These are phyloP conservation scores for Botryobasidium botryosum DNA, from an alignment of 768 basidiomycete genomes.

Conservation along the genomic window DNA sequence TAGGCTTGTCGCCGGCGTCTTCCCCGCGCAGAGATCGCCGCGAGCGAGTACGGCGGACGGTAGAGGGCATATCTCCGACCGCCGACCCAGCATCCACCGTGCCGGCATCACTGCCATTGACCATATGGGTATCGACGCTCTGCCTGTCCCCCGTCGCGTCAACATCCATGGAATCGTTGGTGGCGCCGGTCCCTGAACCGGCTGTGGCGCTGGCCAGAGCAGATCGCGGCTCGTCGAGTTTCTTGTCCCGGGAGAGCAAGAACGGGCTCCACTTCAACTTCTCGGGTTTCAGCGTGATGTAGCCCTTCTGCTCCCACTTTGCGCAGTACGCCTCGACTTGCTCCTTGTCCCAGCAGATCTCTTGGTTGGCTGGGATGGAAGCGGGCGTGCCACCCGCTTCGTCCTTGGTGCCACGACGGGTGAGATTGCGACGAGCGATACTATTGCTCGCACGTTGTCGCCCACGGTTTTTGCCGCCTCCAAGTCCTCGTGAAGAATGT, in stretches of 20 bases:
- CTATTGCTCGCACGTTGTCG: conserved; percentile 14
- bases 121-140: conserved; percentile 1
- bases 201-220: conserved; percentile 1
- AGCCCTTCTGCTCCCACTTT: conserved; percentile 63
- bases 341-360: conserved; percentile 54
- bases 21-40: too few relatives aligned
- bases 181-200: conserved; percentile 1
- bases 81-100: not conserved
- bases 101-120: not conserved
- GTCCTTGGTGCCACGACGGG: conserved; percentile 36
- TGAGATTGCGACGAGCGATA: conserved; percentile 43
- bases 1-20: too few relatives aligned
- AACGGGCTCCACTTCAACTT: conserved; percentile 93
- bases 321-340: conserved; percentile 47
- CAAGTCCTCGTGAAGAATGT: not conserved
- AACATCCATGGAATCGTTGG: conserved; percentile 4
- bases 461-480: not conserved
- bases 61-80: not conserved
- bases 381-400: conserved; percentile 30
- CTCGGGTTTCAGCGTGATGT: conserved; percentile 54
- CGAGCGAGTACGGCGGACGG: too few relatives aligned
- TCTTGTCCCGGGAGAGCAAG: conserved; percentile 31
- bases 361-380: conserved; percentile 53
- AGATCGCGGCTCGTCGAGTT: not conserved
- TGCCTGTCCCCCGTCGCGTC: not conserved